Conservation (phyloP, 305 asterid genomes). For the Ilex paraguariensis region DNA sequence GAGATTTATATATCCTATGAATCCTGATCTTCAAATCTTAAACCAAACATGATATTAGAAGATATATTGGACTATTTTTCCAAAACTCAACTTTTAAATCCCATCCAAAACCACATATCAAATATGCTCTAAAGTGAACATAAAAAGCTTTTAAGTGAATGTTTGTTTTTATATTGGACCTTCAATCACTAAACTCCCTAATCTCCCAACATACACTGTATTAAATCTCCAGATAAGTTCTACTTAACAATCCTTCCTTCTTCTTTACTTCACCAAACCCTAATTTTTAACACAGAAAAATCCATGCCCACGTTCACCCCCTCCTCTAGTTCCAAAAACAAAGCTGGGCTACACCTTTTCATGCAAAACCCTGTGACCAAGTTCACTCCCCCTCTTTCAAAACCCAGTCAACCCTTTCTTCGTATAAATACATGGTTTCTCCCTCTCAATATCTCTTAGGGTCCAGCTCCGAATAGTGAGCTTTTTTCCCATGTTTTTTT, state of each 20-base stretch:
- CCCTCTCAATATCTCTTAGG: slow-evolving; percentile 30
- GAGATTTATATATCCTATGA: no score
- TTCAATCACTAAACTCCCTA: no score
- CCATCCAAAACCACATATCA: no score
- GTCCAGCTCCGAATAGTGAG: slow-evolving; percentile 72
- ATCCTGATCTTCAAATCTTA: no score
- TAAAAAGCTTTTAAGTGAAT: no score
- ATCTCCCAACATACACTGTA: no score
- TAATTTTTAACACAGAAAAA: slow-evolving; percentile 2
- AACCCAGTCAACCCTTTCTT: slow-evolving; percentile 23
- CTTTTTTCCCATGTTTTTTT: slow-evolving; percentile 35
- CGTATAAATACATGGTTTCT: slow-evolving; percentile 44
- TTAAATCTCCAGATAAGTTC: no score
- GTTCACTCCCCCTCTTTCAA: slow-evolving; percentile 30
- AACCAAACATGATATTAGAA: no score
- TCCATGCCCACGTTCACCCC: slow-evolving; percentile 27
- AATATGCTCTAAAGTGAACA: no score
- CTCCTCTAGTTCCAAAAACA: slow-evolving; percentile 4
- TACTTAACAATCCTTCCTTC: slow-evolving; percentile 21
- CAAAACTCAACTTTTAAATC: no score
- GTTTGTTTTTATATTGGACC: no score
- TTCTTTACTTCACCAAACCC: slow-evolving; percentile 20
- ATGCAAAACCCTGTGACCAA: slow-evolving; percentile 57
- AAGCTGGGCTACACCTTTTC: slow-evolving; percentile 25
- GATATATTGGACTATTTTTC: no score